A percentile compares a stretch with the other conserved stretches of the same genome.
Conservation (phyloP, 495 filamentous ascomycete species). For the Neohortaea acidophila region DNA sequence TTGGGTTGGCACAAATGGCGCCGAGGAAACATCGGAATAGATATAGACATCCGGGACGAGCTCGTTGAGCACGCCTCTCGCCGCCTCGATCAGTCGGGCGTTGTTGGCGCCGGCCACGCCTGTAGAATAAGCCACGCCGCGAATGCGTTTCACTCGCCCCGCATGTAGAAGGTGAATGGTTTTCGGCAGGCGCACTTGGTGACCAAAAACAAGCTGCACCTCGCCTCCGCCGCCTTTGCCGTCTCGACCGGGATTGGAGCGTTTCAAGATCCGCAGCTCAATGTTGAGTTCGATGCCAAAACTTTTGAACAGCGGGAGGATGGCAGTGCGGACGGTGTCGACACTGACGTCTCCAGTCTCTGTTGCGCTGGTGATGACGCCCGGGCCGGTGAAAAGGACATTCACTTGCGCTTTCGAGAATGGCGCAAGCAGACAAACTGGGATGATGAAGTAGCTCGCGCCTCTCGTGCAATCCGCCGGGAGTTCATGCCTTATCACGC, state of each 20-base stretch:
- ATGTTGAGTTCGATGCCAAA: slow-evolving; percentile 82
- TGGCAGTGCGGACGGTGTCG: slow-evolving; percentile 84
- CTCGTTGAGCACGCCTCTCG: slow-evolving; percentile 73
- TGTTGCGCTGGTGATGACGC: slow-evolving; percentile 84
- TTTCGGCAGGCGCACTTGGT: slow-evolving; percentile 82
- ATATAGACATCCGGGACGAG: slow-evolving; percentile 77
- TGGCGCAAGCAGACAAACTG: slow-evolving; percentile 77
- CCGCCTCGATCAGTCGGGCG: slow-evolving; percentile 82
- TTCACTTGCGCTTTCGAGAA: slow-evolving; percentile 83
- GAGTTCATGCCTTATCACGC: slow-evolving; percentile 63
- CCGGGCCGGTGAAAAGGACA: slow-evolving; percentile 73
- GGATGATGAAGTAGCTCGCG: slow-evolving; percentile 82
- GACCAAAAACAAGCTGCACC: slow-evolving; percentile 79
- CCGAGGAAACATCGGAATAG: slow-evolving; percentile 56
- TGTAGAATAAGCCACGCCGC: slow-evolving; percentile 83
- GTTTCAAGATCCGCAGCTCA: slow-evolving; percentile 66
- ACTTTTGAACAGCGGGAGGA: slow-evolving; percentile 74
- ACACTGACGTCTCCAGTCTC: slow-evolving; percentile 67
- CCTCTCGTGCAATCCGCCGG: slow-evolving; percentile 60
- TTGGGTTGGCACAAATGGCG: slow-evolving; percentile 50
- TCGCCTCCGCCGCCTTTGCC: slow-evolving; percentile 75
- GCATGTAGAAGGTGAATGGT: slow-evolving; percentile 80
- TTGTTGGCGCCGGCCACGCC: slow-evolving; percentile 86
- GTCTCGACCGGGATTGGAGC: slow-evolving; percentile 57
- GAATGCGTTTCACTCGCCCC: slow-evolving; percentile 71